Evolutionary conservation across 495 filamentous ascomycete species (phyloP).

Genomic region (Xylaria cubensis): DNA sequence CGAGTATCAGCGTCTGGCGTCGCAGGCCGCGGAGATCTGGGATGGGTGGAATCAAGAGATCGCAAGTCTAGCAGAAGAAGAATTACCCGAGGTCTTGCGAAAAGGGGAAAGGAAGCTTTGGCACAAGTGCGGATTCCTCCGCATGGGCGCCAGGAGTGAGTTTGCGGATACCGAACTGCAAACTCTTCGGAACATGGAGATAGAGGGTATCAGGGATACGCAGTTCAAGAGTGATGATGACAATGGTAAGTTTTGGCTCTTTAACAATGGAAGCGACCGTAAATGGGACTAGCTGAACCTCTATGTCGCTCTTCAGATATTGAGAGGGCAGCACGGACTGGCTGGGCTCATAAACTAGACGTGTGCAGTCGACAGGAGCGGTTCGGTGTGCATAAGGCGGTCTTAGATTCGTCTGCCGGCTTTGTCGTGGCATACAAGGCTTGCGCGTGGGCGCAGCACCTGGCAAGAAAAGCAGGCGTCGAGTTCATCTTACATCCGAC

Average conservation of each 20-base stretch:
- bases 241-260: conserved; percentile 31
- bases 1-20: conserved; percentile 52
- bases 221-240: conserved; percentile 43
- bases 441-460: conserved; percentile 50
- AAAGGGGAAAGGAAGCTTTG: conserved; percentile 39
- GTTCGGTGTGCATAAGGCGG: conserved; percentile 39
- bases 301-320: conserved; percentile 27
- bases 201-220: conserved; percentile 40
- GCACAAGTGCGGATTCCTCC: conserved; percentile 43
- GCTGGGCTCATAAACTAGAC: conserved; percentile 43
- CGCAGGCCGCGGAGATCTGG: conserved; percentile 49
- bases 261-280: not conserved
- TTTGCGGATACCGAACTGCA: conserved; percentile 43
- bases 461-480: conserved; percentile 43
- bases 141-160: conserved; percentile 37
- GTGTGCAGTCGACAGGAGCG: conserved; percentile 32
- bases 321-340: conserved; percentile 37
- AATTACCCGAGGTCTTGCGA: conserved; percentile 44
- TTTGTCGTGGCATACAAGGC: conserved; percentile 51
- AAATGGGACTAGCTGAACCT: not conserved
- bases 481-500: conserved; percentile 42
- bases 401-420: conserved; percentile 50
- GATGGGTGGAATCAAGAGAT: conserved; percentile 52
- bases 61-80: conserved; percentile 20
- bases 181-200: conserved; percentile 44